phyloP scores from a whole-genome alignment of 2,329 filamentous ascomycete genomes.

The Myriosclerotinia curreyana region DNA sequence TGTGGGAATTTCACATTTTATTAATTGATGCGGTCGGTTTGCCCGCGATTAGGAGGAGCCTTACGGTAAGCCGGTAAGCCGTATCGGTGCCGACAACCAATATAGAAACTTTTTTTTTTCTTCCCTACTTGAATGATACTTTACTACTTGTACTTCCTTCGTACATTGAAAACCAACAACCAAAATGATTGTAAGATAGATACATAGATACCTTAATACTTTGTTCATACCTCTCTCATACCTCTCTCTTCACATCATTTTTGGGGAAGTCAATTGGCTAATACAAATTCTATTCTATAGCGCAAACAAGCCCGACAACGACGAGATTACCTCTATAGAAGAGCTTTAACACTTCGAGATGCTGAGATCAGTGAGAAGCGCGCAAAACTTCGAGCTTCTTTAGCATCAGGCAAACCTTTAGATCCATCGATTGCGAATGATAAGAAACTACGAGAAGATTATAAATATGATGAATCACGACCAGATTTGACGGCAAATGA shows the following conservation, averaged over 20 bases:
- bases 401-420: conserved; percentile 85
- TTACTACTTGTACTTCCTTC: no score
- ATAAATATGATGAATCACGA: conserved; percentile 86
- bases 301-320: conserved; percentile 75
- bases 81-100: no score
- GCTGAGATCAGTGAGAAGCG: conserved; percentile 91
- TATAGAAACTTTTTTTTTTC: no score
- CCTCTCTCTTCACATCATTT: no score
- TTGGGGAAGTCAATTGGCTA: conserved; percentile 10
- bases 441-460: conserved; percentile 78
- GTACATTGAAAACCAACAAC: no score
- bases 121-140: no score
- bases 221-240: not conserved
- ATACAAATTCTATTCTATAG: conserved; percentile 36
- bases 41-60: no score
- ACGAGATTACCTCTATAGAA: conserved; percentile 86
- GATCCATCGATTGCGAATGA: conserved; percentile 83
- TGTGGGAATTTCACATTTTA: no score
- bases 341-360: conserved; percentile 81
- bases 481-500: conserved; percentile 65
- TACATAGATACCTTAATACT: not conserved
- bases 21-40: no score
- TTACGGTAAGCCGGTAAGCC: no score
- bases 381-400: conserved; percentile 77
- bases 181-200: not conserved